phyloP scores from a whole-genome alignment of 768 basidiomycete genomes.

The Suillus lakei region DNA sequence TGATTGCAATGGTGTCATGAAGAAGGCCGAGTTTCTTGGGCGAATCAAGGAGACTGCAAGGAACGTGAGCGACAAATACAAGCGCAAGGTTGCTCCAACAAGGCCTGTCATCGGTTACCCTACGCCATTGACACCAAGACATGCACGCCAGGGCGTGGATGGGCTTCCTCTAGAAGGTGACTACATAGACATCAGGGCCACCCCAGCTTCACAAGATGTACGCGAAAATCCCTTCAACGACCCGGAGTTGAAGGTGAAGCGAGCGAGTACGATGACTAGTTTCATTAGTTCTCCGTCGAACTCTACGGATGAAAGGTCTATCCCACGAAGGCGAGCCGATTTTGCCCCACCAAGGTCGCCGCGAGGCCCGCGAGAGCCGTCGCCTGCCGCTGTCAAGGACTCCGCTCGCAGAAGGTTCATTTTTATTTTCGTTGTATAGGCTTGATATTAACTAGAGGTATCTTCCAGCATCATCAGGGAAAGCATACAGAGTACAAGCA shows the following conservation, averaged over 20 bases:
- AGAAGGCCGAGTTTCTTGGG: slow-evolving; percentile 71
- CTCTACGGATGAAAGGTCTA: slow-evolving; percentile 67
- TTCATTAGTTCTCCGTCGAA: slow-evolving; percentile 61
- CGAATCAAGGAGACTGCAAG: slow-evolving; percentile 66
- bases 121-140: slow-evolving; percentile 39
- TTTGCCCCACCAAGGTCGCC: slow-evolving; percentile 65
- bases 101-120: slow-evolving; percentile 67
- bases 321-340: slow-evolving; percentile 69
- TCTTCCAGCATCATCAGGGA: slow-evolving; percentile 52
- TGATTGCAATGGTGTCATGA: slow-evolving; percentile 59
- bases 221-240: slow-evolving; percentile 49
- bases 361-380: slow-evolving; percentile 36
- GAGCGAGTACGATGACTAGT: slow-evolving; percentile 50
- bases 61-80: slow-evolving; percentile 68
- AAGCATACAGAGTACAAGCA: slow-evolving; percentile 53
- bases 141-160: slow-evolving; percentile 15
- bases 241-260: slow-evolving; percentile 29
- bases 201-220: slow-evolving; percentile 20
- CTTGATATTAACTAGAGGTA: slow-evolving; percentile 37
- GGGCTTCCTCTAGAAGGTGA: slow-evolving; percentile 36
- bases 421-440: slow-evolving; percentile 32
- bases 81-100: slow-evolving; percentile 39
- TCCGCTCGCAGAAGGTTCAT: slow-evolving; percentile 34
- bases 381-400: slow-evolving; percentile 24
- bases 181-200: slow-evolving; percentile 35